Percentiles rank a stretch among this genome's conserved stretches.
phyloP scores from a whole-genome alignment of 1,284 basidiomycete species.

The Kalmanozyma brasiliensis region DNA sequence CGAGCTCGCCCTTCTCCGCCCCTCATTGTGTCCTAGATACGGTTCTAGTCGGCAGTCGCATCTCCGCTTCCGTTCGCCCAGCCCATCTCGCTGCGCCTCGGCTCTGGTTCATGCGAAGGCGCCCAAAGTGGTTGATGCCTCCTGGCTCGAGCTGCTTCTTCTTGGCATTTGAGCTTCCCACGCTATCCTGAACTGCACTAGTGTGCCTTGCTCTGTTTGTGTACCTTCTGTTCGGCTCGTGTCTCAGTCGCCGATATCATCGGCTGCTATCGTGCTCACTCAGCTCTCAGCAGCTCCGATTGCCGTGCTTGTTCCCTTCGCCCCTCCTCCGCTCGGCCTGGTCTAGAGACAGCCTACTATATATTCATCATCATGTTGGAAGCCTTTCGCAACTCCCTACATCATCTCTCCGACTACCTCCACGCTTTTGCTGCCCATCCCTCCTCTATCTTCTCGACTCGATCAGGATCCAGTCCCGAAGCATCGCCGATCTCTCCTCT shows the following conservation, averaged over 20 bases:
- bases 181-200: too few species aligned
- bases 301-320: too few species aligned
- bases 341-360: conserved; percentile 1
- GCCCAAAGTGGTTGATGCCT: too few species aligned
- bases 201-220: background rate
- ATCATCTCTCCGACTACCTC: conserved; percentile 25
- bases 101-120: too few species aligned
- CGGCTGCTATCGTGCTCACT: conserved; percentile 2
- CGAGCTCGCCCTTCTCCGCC: conserved; percentile 14
- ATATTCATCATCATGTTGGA: conserved; percentile 25
- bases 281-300: too few species aligned
- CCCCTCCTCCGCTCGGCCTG: too few species aligned
- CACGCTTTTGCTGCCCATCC: conserved; percentile 15
- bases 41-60: too few species aligned
- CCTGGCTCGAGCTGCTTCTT: too few species aligned
- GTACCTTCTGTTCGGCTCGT: too few species aligned
- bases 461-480: conserved; percentile 1
- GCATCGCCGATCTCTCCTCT: conserved; percentile 8
- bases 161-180: too few species aligned
- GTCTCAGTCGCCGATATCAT: background rate
- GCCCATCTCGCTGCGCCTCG: background rate
- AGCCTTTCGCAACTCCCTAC: conserved; percentile 16
- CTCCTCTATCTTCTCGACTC: conserved; percentile 9
- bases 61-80: background rate
- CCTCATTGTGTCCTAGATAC: too few species aligned